Evolutionary conservation across 192 early-diverging fungal genomes (phyloP), one percentile per base, ranked within the genome.

Genomic region (Lobosporangium transversale): DNA sequence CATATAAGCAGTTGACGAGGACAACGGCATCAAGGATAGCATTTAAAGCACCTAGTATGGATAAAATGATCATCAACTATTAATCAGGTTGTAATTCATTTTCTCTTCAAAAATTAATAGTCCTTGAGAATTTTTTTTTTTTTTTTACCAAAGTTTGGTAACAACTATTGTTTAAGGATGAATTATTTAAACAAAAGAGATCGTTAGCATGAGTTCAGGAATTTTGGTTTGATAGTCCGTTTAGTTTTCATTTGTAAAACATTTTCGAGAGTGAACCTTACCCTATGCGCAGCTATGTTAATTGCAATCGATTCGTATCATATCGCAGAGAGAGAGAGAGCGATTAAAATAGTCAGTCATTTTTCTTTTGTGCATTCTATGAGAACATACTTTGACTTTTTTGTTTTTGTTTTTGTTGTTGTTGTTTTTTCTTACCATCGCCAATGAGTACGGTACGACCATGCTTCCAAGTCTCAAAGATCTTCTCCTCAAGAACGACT

Each of bases 401-500:
- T 27, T 47, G 10, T 5, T 30, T 37, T 9, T 18, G 35, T 30
- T 33, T 18, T 8, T 30, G 11, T 57, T 17, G 8, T 42, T 8
- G 24, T 11, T 9, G 5, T 20, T 8, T 9, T 30, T 24, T 36
- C 21, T 48, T 57, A 68, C 66, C 68, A 62, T 70, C 68, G 17
- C 68, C 68, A 55, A 70, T 62, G 44, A 70, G 68, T 2, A 70
- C 58, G 0, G 68, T 70, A 4, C 68, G 58, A 0, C 58, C 58
- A 26, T 70, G 59, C 32, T 61, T 61, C 68, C 68, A 70, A 32
- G 52, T 70, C 27, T 70, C 58, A 32, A 21, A 60, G 26, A 70
- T 44, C 12, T 62, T 70, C 26, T 70, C 68, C 26, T 70, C 68
- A n/a, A 70, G 53, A 10, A 70, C 68, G 48, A 70, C 68, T 45